Evolutionary conservation across 176 grass and related monocot species (phyloP).

Genomic region (Avena insularis): DNA sequence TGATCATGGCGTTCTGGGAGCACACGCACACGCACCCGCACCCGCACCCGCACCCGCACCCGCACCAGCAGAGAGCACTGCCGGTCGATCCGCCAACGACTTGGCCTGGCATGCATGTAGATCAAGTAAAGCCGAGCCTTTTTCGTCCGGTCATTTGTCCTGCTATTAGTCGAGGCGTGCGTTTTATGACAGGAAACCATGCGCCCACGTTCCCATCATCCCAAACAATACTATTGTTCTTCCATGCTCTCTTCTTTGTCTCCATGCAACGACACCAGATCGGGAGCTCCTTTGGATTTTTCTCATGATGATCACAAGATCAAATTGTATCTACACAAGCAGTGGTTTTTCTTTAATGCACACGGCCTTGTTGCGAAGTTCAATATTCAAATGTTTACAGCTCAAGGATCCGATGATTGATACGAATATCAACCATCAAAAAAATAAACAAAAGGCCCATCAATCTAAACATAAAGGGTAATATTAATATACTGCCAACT

Average conservation of each 20-base stretch:
- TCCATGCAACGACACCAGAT: conserved; percentile 15
- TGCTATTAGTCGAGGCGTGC: conserved; percentile 24
- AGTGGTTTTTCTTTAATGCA: too few species aligned
- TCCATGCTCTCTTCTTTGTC: conserved; percentile 23
- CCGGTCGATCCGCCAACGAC: conserved; percentile 7
- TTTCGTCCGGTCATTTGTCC: conserved; percentile 6
- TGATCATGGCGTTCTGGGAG: background rate
- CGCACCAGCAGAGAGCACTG: background rate
- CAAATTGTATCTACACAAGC: background rate
- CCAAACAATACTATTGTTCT: background rate
- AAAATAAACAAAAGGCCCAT: too few species aligned
- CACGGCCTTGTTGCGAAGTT: too few species aligned
- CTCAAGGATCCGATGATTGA: too few species aligned
- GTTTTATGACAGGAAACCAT: conserved; percentile 21
- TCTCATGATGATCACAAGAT: conserved; percentile 13
- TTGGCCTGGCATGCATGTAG: conserved; percentile 11
- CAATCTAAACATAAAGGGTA: too few species aligned
- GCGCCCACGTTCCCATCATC: conserved; percentile 27
- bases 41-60: too few species aligned
- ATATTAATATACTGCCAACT: too few species aligned
- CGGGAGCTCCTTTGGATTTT: conserved; percentile 1
- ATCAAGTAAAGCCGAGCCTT: conserved; percentile 33
- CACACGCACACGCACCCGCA: too few species aligned
- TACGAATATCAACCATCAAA: too few species aligned
- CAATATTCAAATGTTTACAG: too few species aligned